Evolutionary conservation across 345 rosid species (phyloP).

Genomic region (Salix viminalis): DNA sequence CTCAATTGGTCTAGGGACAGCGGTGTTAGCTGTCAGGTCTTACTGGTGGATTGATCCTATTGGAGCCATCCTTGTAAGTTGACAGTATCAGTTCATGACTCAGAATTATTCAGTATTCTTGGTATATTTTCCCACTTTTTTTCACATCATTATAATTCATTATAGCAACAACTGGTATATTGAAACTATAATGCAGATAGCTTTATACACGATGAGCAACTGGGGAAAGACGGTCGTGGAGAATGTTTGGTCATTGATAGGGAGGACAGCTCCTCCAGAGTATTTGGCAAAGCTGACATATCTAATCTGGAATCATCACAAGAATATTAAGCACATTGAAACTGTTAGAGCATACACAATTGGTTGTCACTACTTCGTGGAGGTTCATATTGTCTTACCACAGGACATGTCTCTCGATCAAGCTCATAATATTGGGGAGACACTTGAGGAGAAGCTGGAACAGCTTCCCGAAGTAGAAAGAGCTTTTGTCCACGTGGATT

Average conservation of each 20-base stretch:
- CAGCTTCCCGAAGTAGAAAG: constrained; percentile 40
- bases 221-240: constrained; percentile 51
- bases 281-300: constrained; percentile 45
- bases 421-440: constrained; percentile 47
- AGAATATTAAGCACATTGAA: constrained; percentile 42
- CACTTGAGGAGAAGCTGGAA: constrained; percentile 47
- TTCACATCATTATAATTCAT: too few species aligned
- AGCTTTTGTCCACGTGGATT: constrained; percentile 50
- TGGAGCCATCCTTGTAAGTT: constrained; percentile 48
- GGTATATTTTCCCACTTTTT: neutral
- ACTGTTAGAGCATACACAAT: constrained; percentile 45
- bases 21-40: constrained; percentile 41
- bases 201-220: constrained; percentile 42
- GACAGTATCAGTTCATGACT: neutral
- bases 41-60: constrained; percentile 57
- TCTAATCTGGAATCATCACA: constrained; percentile 47
- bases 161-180: too few species aligned
- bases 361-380: constrained; percentile 43
- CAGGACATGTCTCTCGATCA: constrained; percentile 33
- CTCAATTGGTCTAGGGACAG: constrained; percentile 44
- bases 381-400: constrained; percentile 42
- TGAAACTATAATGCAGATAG: constrained; percentile 33
- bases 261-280: constrained; percentile 48
- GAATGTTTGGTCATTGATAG: constrained; percentile 45
- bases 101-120: neutral